Conservation (phyloP, 768 basidiomycete genomes). For the Hemileccinum impolitum region DNA sequence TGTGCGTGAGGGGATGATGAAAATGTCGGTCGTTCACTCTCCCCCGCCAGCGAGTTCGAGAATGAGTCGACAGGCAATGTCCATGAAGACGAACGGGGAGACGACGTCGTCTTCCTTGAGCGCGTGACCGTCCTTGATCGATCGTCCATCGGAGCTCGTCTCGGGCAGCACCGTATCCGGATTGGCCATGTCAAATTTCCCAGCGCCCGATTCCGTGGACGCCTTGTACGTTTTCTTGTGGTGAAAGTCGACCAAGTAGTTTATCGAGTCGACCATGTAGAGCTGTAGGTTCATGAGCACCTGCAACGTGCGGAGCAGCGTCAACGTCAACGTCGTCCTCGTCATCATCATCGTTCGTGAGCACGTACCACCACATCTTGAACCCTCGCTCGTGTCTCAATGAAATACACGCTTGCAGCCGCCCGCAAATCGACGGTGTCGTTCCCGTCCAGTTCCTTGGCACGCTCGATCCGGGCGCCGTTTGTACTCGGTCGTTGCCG, state of each 20-base stretch:
- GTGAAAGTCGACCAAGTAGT: slow-evolving; percentile 97
- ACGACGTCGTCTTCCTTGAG: slow-evolving; percentile 60
- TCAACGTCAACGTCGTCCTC: not conserved
- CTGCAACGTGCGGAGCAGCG: slow-evolving; percentile 39
- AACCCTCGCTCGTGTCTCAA: slow-evolving; percentile 88
- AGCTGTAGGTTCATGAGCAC: slow-evolving; percentile 96
- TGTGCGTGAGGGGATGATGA: too few relatives aligned
- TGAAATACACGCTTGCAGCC: slow-evolving; percentile 81
- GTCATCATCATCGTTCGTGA: not conserved
- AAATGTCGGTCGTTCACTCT: slow-evolving; percentile 25
- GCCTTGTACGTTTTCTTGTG: slow-evolving; percentile 94
- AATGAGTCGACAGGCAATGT: slow-evolving; percentile 90
- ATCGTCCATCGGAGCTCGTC: slow-evolving; percentile 55
- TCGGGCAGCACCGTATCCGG: slow-evolving; percentile 36
- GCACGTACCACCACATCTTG: slow-evolving; percentile 84
- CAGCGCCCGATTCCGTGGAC: slow-evolving; percentile 60
- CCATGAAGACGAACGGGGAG: slow-evolving; percentile 94
- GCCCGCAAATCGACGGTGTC: slow-evolving; percentile 61
- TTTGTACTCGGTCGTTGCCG: slow-evolving; percentile 33
- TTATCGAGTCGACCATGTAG: slow-evolving; percentile 93
- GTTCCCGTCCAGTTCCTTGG: slow-evolving; percentile 55
- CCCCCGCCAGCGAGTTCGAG: slow-evolving; percentile 83
- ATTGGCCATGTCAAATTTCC: slow-evolving; percentile 63
- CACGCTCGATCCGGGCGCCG: slow-evolving; percentile 57
- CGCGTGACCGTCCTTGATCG: slow-evolving; percentile 44